Conservation (phyloP, 2,329 filamentous ascomycete species). For the Claviceps paspali region DNA sequence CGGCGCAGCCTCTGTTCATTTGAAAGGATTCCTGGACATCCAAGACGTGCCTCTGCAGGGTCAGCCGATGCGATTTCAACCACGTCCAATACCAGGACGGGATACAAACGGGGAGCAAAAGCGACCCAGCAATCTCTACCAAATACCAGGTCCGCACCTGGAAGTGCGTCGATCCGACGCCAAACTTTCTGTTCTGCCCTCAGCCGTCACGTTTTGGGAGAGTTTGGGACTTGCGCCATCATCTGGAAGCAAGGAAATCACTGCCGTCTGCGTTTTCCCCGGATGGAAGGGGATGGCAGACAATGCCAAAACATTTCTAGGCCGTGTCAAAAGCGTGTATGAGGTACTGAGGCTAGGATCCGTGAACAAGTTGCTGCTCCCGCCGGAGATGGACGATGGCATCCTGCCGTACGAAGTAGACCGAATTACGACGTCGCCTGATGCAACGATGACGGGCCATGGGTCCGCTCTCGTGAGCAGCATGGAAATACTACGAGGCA, state of each 20-base stretch:
- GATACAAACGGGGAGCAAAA: constrained; percentile 28
- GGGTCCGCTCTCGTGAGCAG: constrained; percentile 32
- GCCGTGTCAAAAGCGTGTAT: constrained; percentile 54
- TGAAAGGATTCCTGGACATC: constrained; percentile 38
- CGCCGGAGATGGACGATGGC: constrained; percentile 24
- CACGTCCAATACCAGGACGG: constrained; percentile 28
- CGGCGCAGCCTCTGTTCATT: constrained; percentile 20
- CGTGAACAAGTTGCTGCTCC: constrained; percentile 37
- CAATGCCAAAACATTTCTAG: constrained; percentile 47
- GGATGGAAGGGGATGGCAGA: constrained; percentile 46
- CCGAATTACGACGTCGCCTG: constrained; percentile 25
- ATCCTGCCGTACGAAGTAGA: constrained; percentile 36
- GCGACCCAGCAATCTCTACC: constrained; percentile 39
- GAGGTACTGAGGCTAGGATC: constrained; percentile 58
- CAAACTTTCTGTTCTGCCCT: constrained; percentile 57
- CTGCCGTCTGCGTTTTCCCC: constrained; percentile 56
- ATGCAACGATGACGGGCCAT: constrained; percentile 24
- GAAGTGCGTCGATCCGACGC: constrained; percentile 56
- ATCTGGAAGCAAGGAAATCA: constrained; percentile 55
- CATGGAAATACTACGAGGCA: constrained; percentile 31
- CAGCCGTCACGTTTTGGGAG: constrained; percentile 69
- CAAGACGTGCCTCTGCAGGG: constrained; percentile 39
- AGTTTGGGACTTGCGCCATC: constrained; percentile 59
- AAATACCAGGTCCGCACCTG: constrained; percentile 53
- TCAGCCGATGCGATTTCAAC: constrained; percentile 36